Percentiles rank a stretch among this genome's conserved stretches.
Conservation (phyloP, 2,329 filamentous ascomycete species). For the Truncatella angustata region DNA sequence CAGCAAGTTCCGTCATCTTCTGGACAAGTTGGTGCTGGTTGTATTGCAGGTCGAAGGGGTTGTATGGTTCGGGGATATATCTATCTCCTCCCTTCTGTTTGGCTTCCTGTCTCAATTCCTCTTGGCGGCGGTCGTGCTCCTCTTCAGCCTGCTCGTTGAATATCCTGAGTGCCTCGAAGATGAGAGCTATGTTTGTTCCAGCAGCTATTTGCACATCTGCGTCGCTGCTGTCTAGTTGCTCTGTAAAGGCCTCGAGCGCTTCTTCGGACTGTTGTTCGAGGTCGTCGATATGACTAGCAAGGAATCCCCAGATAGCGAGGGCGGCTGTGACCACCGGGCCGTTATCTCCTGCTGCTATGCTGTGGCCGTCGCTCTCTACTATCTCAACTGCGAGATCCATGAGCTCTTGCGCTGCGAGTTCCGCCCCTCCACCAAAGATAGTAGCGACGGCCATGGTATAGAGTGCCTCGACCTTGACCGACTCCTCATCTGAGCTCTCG, state of each 20-base stretch:
- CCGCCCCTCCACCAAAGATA: constrained; percentile 72
- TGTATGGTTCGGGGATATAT: constrained; percentile 10
- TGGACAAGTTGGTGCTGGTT: constrained; percentile 48
- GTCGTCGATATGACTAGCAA: constrained; percentile 76
- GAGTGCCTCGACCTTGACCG: constrained; percentile 69
- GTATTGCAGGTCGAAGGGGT: constrained; percentile 39
- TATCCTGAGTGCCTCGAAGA: constrained; percentile 68
- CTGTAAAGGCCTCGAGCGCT: constrained; percentile 77
- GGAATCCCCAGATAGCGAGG: constrained; percentile 74
- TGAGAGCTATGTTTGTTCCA: constrained; percentile 75
- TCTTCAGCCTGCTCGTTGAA: constrained; percentile 49
- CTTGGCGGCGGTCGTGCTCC: constrained; percentile 30
- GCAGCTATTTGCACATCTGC: constrained; percentile 73
- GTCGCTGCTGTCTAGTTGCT: constrained; percentile 77
- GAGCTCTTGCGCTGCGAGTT: constrained; percentile 66
- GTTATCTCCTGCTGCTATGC: constrained; percentile 69
- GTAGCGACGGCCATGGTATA: constrained; percentile 70
- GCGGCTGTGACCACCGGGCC: constrained; percentile 70
- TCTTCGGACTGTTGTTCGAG: constrained; percentile 68
- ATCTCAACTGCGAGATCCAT: constrained; percentile 78
- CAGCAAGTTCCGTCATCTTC: constrained; percentile 46
- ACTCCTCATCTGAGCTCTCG: constrained; percentile 63
- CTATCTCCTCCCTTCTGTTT: constrained; percentile 2
- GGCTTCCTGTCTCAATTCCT: constrained; percentile 7
- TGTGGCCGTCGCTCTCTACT: constrained; percentile 73